Evolutionary conservation across 768 basidiomycete species (phyloP), one percentile per base, ranked within the genome.

Genomic region (Mycena vitilis): DNA sequence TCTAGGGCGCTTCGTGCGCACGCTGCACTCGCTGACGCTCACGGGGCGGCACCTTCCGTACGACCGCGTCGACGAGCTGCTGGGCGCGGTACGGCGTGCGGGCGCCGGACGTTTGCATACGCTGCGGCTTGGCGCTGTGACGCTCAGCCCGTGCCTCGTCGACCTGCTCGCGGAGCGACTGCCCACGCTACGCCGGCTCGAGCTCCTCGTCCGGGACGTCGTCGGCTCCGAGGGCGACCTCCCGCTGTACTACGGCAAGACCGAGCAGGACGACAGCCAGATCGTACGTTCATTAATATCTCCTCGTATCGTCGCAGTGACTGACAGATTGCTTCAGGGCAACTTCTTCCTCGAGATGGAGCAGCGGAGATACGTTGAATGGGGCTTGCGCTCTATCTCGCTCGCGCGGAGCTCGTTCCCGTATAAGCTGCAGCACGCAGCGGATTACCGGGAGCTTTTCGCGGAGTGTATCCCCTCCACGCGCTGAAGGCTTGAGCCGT

Each of bases 91-190:
- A 78, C 58, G 70, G 63, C 13, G 70, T 51, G 37, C 64, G 68
- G 73, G 44, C 58, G 66, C 72, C 3, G 72, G 71, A 40, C 63
- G 73, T 10, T 73, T 85, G 37, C 71, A 74, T 10, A 78, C 71
- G 10, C 76, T 85, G 10, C 78, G 83, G 4, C 69, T 86, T 16
- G 82, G 84, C 12, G 76, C 81, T 1, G 77, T 85, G 11, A 78
- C 77, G 13, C 75, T 86, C 9, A 82, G 81, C 10, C 84, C 84
- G 2, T 75, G 81, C 63, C 75, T 86, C 13, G 40, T 86, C 15
- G 83, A 85, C 64, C 69, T 84, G 10, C 73, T 86, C 20, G 81
- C 83, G 4, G 63, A 73, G 57, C 78, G 76, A 57, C 75, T 84
- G 23, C 81, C 83, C 0, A 38, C 60, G 0, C 73, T 86, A 34